Evolutionary conservation across 163 green algal species (phyloP).

Genomic region (Chlamydomonas reinhardtii): DNA sequence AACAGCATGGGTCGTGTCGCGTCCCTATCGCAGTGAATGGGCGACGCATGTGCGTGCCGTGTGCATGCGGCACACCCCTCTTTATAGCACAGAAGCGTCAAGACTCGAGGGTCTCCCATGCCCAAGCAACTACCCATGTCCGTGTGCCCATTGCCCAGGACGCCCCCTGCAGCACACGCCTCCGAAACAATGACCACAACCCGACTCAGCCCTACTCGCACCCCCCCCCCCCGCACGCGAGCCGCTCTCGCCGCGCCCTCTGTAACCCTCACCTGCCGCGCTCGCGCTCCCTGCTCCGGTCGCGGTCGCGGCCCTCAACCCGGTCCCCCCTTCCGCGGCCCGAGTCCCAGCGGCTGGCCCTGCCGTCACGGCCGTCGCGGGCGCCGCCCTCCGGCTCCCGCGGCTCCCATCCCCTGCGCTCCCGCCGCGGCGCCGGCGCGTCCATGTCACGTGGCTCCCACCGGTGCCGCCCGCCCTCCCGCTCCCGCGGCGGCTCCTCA

Average conservation of each 20-base stretch:
- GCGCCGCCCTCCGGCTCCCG: constrained; percentile 14
- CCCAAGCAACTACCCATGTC: no score
- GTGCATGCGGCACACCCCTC: no score
- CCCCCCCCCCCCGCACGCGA: no score
- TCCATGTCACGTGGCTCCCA: constrained; percentile 37
- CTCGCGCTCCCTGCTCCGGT: constrained; percentile 4
- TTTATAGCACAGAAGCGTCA: no score
- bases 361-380: neutral
- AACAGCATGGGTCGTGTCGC: no score
- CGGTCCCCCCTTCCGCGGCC: neutral
- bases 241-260: neutral
- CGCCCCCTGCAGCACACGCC: no score
- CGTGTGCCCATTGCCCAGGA: no score
- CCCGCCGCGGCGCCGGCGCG: neutral
- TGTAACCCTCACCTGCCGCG: constrained; percentile 1
- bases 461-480: constrained; percentile 7
- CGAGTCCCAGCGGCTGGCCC: constrained; percentile 8
- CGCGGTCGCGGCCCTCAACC: neutral
- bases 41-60: no score
- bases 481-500: neutral
- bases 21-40: no score
- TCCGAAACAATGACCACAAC: no score
- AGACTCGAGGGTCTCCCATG: no score
- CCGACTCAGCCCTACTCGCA: no score
- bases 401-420: constrained; percentile 34